Percentiles rank a stretch among this genome's conserved stretches.
phyloP scores from a whole-genome alignment of 805 yeast species.

The Kuraishia piskuri region DNA sequence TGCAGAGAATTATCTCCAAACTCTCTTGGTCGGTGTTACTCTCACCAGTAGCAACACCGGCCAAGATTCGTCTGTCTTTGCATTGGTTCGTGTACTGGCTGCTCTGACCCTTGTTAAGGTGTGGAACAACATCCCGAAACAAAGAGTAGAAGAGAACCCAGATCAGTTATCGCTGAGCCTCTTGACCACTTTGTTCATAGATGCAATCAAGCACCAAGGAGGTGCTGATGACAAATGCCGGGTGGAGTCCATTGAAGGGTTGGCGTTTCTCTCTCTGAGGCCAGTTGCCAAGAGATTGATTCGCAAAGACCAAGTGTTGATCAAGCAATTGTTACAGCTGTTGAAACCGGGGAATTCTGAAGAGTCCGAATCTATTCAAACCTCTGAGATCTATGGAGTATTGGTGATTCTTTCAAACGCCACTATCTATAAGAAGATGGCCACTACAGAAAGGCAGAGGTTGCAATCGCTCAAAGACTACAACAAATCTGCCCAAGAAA shows the following conservation, averaged over 20 bases:
- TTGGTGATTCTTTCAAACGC: conserved; percentile 32
- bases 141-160: not conserved
- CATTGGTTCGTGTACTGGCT: not conserved
- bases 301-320: conserved; percentile 24
- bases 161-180: not conserved
- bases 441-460: conserved; percentile 23
- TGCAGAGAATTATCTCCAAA: not conserved
- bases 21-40: not conserved
- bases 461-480: conserved; percentile 28
- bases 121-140: not conserved
- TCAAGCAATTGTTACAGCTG: conserved; percentile 14
- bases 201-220: not conserved
- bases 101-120: not conserved
- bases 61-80: not conserved
- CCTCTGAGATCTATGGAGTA: conserved; percentile 30
- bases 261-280: conserved; percentile 28
- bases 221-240: not conserved
- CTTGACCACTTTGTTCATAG: too few species aligned
- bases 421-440: conserved; percentile 19
- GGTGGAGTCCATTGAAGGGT: conserved; percentile 18
- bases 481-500: conserved; percentile 18
- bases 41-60: too few species aligned
- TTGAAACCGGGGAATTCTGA: conserved; percentile 3
- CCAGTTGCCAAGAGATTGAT: conserved; percentile 22
- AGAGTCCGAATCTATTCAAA: conserved; percentile 6